Conservation (phyloP, 208 protist species). For the Borovskyia barvae region DNA sequence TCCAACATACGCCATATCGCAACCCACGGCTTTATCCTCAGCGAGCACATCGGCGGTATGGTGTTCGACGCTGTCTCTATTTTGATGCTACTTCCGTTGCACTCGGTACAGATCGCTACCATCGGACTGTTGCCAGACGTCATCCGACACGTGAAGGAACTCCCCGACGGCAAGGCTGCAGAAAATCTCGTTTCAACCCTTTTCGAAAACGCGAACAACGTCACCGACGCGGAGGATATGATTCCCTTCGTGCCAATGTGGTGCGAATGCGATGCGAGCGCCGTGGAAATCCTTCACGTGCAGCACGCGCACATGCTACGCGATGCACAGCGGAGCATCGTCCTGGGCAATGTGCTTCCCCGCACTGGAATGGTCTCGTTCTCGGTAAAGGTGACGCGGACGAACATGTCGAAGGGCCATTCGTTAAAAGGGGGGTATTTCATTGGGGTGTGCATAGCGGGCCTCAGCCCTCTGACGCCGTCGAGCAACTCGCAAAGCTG, state of each 20-base stretch:
- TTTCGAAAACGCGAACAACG: conserved; percentile 70
- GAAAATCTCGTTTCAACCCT: conserved; percentile 64
- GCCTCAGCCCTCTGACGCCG: conserved; percentile 65
- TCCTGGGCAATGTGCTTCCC: conserved; percentile 78
- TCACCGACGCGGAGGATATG: conserved; percentile 25
- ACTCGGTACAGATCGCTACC: conserved; percentile 79
- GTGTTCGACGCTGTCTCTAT: conserved; percentile 79
- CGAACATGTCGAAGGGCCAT: conserved; percentile 78
- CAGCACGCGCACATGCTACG: conserved; percentile 79
- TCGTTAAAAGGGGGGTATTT: conserved; percentile 91
- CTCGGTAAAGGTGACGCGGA: conserved; percentile 76
- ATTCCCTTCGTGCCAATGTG: conserved; percentile 79
- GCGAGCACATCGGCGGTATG: conserved; percentile 46
- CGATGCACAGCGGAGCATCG: conserved; percentile 82
- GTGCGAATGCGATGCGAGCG: conserved; percentile 78
- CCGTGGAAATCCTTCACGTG: conserved; percentile 67
- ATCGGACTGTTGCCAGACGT: conserved; percentile 82
- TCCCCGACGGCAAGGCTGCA: conserved; percentile 42
- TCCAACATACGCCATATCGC: conserved; percentile 76
- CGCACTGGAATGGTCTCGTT: conserved; percentile 83
- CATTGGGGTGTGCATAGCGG: conserved; percentile 72
- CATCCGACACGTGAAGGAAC: conserved; percentile 60
- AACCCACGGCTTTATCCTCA: conserved; percentile 21
- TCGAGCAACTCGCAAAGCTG: conserved; percentile 85
- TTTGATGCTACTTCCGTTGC: conserved; percentile 81